phyloP scores from a whole-genome alignment of 1,139 yeast species.

The Lodderomyces jiufengensis region DNA sequence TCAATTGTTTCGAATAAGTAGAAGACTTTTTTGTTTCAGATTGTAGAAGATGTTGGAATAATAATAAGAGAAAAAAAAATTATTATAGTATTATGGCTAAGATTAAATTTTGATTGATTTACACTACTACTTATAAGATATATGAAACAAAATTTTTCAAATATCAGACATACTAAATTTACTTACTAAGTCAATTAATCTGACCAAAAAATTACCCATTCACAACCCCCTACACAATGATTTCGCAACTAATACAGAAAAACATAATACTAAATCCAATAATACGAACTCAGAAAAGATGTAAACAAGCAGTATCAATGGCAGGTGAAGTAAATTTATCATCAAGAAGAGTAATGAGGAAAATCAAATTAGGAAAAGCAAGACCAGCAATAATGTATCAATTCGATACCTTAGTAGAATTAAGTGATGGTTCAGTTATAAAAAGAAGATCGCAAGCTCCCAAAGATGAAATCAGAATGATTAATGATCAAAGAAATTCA shows the following conservation, averaged over 20 bases:
- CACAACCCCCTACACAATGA: not conserved
- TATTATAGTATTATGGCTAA: not conserved
- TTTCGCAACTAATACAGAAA: not conserved
- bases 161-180: not conserved
- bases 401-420: slow-evolving; percentile 81
- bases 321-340: slow-evolving; percentile 41
- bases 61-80: slow-evolving; percentile 3
- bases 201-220: not conserved
- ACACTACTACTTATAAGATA: slow-evolving; percentile 3
- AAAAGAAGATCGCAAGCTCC: slow-evolving; percentile 85
- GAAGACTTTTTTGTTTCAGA: not conserved
- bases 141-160: too few species aligned
- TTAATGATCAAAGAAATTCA: slow-evolving; percentile 83
- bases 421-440: slow-evolving; percentile 90
- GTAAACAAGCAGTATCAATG: slow-evolving; percentile 19
- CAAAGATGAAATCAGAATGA: slow-evolving; percentile 77
- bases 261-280: not conserved
- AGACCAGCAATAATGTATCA: slow-evolving; percentile 91
- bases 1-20: not conserved
- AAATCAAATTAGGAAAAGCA: slow-evolving; percentile 68
- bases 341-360: slow-evolving; percentile 52
- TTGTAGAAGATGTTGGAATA: slow-evolving; percentile 6
- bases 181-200: too few species aligned
- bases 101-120: not conserved
- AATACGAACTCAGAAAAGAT: slow-evolving; percentile 1